Evolutionary conservation across 257 asterid species (phyloP), one percentile per base, ranked within the genome.

Genomic region (Salvia rosmarinus): DNA sequence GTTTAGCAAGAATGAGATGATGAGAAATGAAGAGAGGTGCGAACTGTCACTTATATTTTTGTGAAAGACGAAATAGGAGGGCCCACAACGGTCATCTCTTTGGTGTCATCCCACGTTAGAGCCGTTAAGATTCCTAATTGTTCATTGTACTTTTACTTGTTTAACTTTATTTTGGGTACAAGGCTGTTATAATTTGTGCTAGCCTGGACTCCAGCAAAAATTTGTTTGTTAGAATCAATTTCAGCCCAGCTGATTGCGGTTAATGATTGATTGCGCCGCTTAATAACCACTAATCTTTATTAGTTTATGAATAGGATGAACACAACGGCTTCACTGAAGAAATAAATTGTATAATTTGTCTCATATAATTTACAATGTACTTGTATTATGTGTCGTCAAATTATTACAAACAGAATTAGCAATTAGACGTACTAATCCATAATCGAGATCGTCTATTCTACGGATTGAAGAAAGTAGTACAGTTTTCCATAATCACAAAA

Each of bases 21-120:
- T 50, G 51, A 66, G 61, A 46, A 61, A 54, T 12, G 74, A 19
- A 30, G 14, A 47, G 72, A 17, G 34, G 9, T 28, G 69, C 11
- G 4, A 75, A 77, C 85, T 88, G 84, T 43, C 81, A 78, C 83
- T 80, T 84, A 86, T 47, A 11, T 17, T 3, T 19, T 73, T 74
- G 19, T 66, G 57, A 57, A 78, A 55, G 55, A 25, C 6, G 17
- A 11, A 50, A 42, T 21, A 35, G 74, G 4, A 73, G 75, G 74
- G 61, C 11, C 95, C 89, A 82, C 90, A 89, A 89, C 96, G 96
- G 92, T 85, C 95, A 77, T 60, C 42, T 80, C 16, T 46, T 76
- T 72, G 87, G 62, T 81, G 87, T 68, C 89, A 83, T 69, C 72
- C 82, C 87, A 82, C 71, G 89, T 83, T 81, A 80, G 86, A 87